Conservation (phyloP, 768 basidiomycete species). For the Lepiota venenata region DNA sequence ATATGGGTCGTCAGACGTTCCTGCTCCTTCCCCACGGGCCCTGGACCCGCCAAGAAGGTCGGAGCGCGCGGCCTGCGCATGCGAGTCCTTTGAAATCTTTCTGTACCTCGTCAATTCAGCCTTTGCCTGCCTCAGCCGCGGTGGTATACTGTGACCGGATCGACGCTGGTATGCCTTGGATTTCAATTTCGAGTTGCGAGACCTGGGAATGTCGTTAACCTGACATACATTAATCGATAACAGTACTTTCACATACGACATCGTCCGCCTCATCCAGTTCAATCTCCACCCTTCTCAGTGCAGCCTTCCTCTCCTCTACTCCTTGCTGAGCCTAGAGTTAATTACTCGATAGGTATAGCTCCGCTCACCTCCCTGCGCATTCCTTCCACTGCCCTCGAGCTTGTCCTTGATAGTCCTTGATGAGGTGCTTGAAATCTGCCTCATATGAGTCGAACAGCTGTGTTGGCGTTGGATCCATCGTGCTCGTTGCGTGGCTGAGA, state of each 20-base stretch:
- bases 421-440: constrained; percentile 74
- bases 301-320: constrained; percentile 77
- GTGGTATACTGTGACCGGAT: constrained; percentile 66
- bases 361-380: constrained; percentile 62
- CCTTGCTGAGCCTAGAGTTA: neutral
- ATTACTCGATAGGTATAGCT: neutral
- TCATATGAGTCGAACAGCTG: constrained; percentile 79
- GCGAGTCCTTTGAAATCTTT: constrained; percentile 71
- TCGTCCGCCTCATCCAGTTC: constrained; percentile 95
- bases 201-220: constrained; percentile 45
- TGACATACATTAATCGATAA: neutral
- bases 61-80: constrained; percentile 59
- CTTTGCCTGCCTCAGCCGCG: constrained; percentile 67
- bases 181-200: constrained; percentile 92
- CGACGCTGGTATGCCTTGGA: constrained; percentile 87
- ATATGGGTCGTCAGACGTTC: constrained; percentile 69
- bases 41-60: constrained; percentile 48
- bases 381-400: constrained; percentile 66
- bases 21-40: constrained; percentile 3
- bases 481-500: neutral
- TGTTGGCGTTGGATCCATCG: constrained; percentile 74
- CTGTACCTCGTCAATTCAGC: constrained; percentile 71
- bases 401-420: constrained; percentile 69
- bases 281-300: constrained; percentile 77
- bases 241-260: constrained; percentile 51